Evolutionary conservation across 257 asterid genomes (phyloP).

Genomic region (Salvia splendens): DNA sequence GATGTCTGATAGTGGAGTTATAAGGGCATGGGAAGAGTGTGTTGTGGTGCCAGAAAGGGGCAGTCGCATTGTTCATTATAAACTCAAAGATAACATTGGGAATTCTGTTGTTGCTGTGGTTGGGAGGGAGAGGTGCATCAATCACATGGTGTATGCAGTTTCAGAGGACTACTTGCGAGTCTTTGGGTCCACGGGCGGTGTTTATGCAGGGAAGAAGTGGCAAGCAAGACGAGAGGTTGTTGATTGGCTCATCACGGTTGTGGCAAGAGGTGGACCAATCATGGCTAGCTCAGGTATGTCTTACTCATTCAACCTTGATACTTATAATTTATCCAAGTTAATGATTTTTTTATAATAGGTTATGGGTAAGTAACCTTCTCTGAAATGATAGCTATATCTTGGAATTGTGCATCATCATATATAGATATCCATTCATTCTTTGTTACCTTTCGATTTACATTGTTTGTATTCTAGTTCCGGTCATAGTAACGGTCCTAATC

Average conservation of each 20-base stretch:
- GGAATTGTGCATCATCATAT: background rate
- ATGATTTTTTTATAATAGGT: background rate
- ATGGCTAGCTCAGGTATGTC: constrained; percentile 39
- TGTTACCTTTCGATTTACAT: background rate
- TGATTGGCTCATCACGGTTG: constrained; percentile 42
- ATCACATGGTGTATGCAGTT: constrained; percentile 42
- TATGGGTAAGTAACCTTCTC: background rate
- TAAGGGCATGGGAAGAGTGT: constrained; percentile 48
- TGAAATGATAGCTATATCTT: background rate
- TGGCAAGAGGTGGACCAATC: constrained; percentile 36
- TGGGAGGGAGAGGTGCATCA: constrained; percentile 48
- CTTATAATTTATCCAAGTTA: background rate
- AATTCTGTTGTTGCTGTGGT: constrained; percentile 45
- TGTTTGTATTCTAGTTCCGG: background rate
- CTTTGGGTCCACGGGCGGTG: constrained; percentile 35
- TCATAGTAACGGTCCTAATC: background rate
- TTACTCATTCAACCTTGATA: constrained; percentile 4
- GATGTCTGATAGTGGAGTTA: constrained; percentile 40
- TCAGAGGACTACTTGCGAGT: constrained; percentile 41
- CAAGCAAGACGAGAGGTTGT: constrained; percentile 44
- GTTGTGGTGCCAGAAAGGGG: constrained; percentile 38
- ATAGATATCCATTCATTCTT: background rate
- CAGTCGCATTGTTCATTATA: constrained; percentile 43
- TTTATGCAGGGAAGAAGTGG: constrained; percentile 42
- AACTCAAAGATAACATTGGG: constrained; percentile 35